A percentile compares a stretch with the other conserved stretches of the same genome.
Evolutionary conservation across 345 rosid species (phyloP).

Genomic region (sweet orange (Citrus sinensis)): DNA sequence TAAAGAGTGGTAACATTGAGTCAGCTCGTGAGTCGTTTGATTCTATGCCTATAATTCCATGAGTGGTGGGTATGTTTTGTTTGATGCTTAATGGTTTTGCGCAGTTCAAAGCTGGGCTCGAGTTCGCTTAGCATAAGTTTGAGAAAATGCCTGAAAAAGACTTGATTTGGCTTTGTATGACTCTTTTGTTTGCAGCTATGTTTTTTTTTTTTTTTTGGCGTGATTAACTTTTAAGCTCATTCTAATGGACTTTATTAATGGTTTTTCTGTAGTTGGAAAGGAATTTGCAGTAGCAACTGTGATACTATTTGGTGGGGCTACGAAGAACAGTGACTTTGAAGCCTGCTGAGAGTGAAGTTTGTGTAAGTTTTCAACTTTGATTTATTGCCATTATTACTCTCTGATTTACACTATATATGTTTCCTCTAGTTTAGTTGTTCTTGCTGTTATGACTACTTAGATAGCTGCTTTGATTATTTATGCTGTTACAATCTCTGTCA

Average conservation of each 20-base stretch:
- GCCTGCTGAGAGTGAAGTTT: no score
- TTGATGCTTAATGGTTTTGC: no score
- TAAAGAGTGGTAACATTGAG: slow-evolving; percentile 46
- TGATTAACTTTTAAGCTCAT: not conserved
- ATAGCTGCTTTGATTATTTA: slow-evolving; percentile 37
- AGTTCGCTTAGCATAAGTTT: no score
- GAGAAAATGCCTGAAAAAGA: no score
- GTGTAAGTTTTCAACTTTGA: no score
- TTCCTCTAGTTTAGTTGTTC: slow-evolving; percentile 31
- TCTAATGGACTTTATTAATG: not conserved
- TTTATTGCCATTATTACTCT: no score
- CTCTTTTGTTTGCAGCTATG: not conserved
- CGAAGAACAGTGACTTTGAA: not conserved
- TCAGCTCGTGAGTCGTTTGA: slow-evolving; percentile 46
- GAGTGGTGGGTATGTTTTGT: no score
- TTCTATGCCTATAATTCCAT: slow-evolving; percentile 30
- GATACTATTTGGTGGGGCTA: slow-evolving; percentile 70
- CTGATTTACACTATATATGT: no score
- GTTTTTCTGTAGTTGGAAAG: slow-evolving; percentile 53
- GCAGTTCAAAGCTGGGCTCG: no score
- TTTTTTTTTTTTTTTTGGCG: no score
- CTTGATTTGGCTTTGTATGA: not conserved
- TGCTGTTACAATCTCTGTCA: slow-evolving; percentile 27
- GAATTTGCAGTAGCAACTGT: slow-evolving; percentile 77
- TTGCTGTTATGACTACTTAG: slow-evolving; percentile 42